phyloP scores from a whole-genome alignment of 352 stramenopile species.

The Pythium biforme region DNA sequence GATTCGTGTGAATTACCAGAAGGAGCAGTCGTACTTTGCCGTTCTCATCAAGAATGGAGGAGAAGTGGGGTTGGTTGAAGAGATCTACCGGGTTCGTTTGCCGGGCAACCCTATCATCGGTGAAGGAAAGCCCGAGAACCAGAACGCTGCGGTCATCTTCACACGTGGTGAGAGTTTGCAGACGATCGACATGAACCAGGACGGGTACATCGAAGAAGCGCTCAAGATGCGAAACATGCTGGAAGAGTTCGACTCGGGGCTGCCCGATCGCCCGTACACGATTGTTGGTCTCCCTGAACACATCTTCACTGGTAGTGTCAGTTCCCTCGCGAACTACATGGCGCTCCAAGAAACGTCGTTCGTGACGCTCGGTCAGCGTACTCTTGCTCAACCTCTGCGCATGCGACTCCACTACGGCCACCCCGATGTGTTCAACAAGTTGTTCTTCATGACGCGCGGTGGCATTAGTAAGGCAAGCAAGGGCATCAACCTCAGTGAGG shows the following conservation, averaged over 20 bases:
- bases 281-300: constrained; percentile 99
- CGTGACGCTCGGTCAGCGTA: constrained; percentile 97
- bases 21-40: constrained; percentile 95
- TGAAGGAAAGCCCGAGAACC: constrained; percentile 99
- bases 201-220: constrained; percentile 98
- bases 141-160: constrained; percentile 99
- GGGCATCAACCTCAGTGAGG: constrained; percentile 99
- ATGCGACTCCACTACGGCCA: constrained; percentile 99
- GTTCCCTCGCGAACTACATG: constrained; percentile 99
- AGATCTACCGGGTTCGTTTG: constrained; percentile 97
- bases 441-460: constrained; percentile 99
- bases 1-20: constrained; percentile 94
- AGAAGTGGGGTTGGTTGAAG: constrained; percentile 63
- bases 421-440: constrained; percentile 99
- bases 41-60: constrained; percentile 95
- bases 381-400: constrained; percentile 93
- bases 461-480: constrained; percentile 99
- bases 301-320: constrained; percentile 99
- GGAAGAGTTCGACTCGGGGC: constrained; percentile 94
- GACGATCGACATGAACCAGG: constrained; percentile 99
- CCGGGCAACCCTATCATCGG: constrained; percentile 98
- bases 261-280: constrained; percentile 76
- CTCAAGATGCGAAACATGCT: constrained; percentile 99
- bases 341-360: constrained; percentile 98
- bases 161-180: constrained; percentile 97